Evolutionary conservation across 2,329 filamentous ascomycete genomes (phyloP), one percentile per base, ranked within the genome.

Genomic region (Capronia coronata): DNA sequence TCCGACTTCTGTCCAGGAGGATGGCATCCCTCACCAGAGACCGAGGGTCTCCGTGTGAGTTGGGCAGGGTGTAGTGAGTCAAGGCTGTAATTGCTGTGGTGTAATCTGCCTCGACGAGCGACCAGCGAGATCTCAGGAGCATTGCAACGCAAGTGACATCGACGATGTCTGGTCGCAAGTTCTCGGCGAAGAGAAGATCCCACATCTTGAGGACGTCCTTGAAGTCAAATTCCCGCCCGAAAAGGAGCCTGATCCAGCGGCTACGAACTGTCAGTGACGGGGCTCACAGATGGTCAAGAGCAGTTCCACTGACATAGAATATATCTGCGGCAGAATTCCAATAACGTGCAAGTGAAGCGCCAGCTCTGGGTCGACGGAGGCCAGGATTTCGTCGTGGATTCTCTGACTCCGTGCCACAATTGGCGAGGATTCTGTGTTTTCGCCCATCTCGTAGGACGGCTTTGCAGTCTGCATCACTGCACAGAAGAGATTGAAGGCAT

Each of bases 301-400:
- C 18, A 11, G 14, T 13, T 19, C 13, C 46, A 64, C 78, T 66
- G 69, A 93, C 86, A 97, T 94, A 19, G 97, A 72, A 63, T 97
- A 98, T 43, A 98, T 91, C 62, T 98, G 93, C 1, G 93, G 93
- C n/a, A 96, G 71, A 54, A 98, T 83, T 52, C 96, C 91, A 40
- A 96, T 83, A 52, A 80, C 78, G 51, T 82, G 83, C 14, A 98
- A 75, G 65, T 97, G 90, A 19, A 75, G 74, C 11, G 87, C 84
- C 22, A 97, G 76, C 62, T 89, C 84, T n/a, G 86, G 83, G 63
- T 97, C 93, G 23, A 88, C 75, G 56, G 82, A 83, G 50, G 80
- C 80, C 38, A 98, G 72, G 44, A 87, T 82, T 22, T 85, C 78
- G 61, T 94, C 83, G 63, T 97, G 91, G 53, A 98, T 94, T 59